phyloP scores from a whole-genome alignment of 345 rosid genomes.

The Eucalyptus caleyi region DNA sequence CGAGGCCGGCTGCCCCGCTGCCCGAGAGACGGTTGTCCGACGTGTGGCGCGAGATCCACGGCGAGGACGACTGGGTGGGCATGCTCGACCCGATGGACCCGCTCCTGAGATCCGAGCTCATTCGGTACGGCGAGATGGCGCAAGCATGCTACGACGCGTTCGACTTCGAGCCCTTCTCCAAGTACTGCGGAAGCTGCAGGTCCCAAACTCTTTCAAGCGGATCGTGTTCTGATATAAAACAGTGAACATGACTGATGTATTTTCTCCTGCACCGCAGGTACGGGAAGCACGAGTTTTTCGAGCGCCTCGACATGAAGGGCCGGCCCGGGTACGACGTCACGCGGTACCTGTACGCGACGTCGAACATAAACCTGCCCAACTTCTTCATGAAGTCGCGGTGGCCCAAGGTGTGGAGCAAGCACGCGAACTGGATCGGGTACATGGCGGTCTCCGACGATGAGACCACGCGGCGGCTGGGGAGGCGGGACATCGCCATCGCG shows the following conservation, averaged over 20 bases:
- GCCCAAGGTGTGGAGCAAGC: constrained; percentile 80
- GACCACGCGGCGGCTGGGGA: constrained; percentile 33
- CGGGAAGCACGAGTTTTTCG: constrained; percentile 36
- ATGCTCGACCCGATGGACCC: constrained; percentile 74
- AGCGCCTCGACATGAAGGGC: constrained; percentile 24
- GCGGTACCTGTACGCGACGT: constrained; percentile 64
- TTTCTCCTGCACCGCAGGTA: not conserved
- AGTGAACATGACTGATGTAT: not conserved
- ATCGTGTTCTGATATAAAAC: not conserved
- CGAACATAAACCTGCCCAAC: constrained; percentile 64
- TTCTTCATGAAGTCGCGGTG: constrained; percentile 75
- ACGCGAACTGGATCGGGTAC: constrained; percentile 88
- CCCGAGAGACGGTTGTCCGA: constrained; percentile 19
- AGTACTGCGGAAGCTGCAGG: constrained; percentile 68
- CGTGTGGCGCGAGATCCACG: constrained; percentile 69
- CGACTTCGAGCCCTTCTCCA: constrained; percentile 66
- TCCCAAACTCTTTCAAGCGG: not conserved
- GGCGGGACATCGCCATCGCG: constrained; percentile 58
- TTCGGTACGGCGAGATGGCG: constrained; percentile 89
- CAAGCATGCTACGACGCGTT: constrained; percentile 81
- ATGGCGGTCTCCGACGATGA: constrained; percentile 64
- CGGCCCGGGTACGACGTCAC: constrained; percentile 45
- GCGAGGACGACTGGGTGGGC: constrained; percentile 67
- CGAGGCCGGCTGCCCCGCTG: not conserved
- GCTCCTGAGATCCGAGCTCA: constrained; percentile 58